Conservation (phyloP, 1,139 yeast genomes). For the Saccharomycopsis hybrid region DNA sequence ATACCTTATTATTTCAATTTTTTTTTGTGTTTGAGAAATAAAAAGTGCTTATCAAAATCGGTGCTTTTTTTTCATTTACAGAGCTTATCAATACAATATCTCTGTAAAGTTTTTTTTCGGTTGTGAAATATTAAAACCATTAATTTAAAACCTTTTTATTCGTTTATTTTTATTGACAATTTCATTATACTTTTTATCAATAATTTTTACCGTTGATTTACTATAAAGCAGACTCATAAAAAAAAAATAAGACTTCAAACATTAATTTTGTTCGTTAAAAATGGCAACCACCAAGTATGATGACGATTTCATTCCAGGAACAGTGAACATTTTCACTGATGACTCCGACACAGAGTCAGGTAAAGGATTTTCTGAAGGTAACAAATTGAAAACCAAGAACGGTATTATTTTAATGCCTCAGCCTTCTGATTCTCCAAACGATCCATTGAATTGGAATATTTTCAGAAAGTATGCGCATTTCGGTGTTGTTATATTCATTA, state of each 20-base stretch:
- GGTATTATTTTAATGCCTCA: conserved; percentile 67
- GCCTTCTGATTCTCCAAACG: conserved; percentile 71
- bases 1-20: not conserved
- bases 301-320: conserved; percentile 59
- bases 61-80: conserved; percentile 19
- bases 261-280: not conserved
- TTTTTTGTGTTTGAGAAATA: conserved; percentile 11
- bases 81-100: conserved; percentile 6
- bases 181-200: too few relatives aligned
- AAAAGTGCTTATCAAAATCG: conserved; percentile 6
- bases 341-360: conserved; percentile 17
- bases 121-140: too few relatives aligned
- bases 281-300: conserved; percentile 30
- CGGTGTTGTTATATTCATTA: conserved; percentile 55
- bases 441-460: conserved; percentile 58
- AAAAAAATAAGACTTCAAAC: too few relatives aligned
- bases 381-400: conserved; percentile 35
- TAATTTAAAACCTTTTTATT: too few relatives aligned
- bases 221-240: too few relatives aligned
- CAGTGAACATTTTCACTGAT: conserved; percentile 39
- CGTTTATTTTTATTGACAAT: too few relatives aligned
- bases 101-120: conserved; percentile 16
- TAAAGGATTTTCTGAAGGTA: conserved; percentile 23
- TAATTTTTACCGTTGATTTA: too few relatives aligned
- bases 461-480: conserved; percentile 54